A percentile compares a stretch with the other conserved stretches of the same genome.
Evolutionary conservation across 2,329 filamentous ascomycete species (phyloP).

Genomic region (Paecilomyces dactylethromorphus): DNA sequence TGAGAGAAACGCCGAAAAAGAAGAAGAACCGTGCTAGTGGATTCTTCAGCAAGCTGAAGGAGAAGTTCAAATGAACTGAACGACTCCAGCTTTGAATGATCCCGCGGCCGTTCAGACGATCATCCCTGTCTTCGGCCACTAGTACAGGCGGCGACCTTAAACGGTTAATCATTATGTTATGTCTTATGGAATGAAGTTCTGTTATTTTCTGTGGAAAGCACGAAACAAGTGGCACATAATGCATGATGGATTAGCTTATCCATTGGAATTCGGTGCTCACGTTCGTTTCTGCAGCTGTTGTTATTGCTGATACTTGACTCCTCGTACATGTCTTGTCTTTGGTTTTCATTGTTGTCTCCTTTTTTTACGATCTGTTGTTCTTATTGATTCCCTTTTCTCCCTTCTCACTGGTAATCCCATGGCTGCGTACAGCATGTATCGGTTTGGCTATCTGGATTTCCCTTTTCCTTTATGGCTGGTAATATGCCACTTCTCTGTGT

Average conservation of each 20-base stretch:
- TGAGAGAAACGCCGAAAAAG: constrained; percentile 49
- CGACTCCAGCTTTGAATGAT: background rate
- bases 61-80: constrained; percentile 40
- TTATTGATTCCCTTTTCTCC: background rate
- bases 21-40: constrained; percentile 60
- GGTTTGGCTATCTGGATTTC: background rate
- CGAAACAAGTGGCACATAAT: constrained; percentile 5
- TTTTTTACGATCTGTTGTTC: background rate
- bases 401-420: background rate
- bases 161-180: background rate
- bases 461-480: background rate
- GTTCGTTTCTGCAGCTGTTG: background rate
- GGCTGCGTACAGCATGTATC: background rate
- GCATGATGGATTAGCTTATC: constrained; percentile 7
- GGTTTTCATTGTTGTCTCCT: background rate
- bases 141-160: background rate
- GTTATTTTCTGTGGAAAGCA: background rate
- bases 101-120: background rate
- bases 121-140: background rate
- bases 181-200: background rate
- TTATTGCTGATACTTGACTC: background rate
- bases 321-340: background rate
- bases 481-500: background rate
- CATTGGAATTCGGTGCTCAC: background rate
- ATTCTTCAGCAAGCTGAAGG: constrained; percentile 52